phyloP scores from a whole-genome alignment of 1,139 yeast genomes.

The Pichia norvegensis region DNA sequence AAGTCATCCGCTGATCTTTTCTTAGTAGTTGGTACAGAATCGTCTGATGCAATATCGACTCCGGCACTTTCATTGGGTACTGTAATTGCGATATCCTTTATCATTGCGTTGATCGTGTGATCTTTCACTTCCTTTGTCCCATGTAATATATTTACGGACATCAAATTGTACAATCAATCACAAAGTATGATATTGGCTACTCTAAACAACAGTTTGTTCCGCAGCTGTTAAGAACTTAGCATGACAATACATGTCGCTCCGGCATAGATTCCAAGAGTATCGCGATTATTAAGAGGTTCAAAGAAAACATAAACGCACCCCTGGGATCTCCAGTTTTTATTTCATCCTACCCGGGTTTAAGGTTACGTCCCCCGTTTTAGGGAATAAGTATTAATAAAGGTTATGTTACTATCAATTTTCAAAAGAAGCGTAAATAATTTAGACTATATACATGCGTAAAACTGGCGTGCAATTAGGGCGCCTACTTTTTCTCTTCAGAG shows the following conservation, averaged over 20 bases:
- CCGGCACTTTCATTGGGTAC: neutral
- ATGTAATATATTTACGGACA: neutral
- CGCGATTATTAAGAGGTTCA: too few relatives aligned
- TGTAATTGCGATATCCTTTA: neutral
- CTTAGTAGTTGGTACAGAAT: slow-evolving; percentile 14
- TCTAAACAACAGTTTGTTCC: too few relatives aligned
- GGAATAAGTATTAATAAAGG: too few relatives aligned
- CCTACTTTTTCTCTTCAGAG: slow-evolving; percentile 2
- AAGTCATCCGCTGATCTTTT: slow-evolving; percentile 76
- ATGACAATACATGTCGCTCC: neutral
- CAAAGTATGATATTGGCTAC: neutral
- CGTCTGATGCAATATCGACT: neutral
- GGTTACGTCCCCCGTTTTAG: too few relatives aligned
- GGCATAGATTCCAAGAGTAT: neutral
- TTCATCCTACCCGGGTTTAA: too few relatives aligned
- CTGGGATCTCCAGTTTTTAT: too few relatives aligned
- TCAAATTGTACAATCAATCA: neutral
- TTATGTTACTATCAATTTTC: too few relatives aligned
- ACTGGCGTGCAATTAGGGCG: neutral
- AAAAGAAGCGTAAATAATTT: neutral
- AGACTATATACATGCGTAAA: neutral
- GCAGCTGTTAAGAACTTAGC: too few relatives aligned
- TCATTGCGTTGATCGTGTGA: neutral
- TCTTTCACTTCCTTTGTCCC: neutral
- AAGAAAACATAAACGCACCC: too few relatives aligned